phyloP scores from a whole-genome alignment of 2,329 filamentous ascomycete genomes.

The Epichloe gansuensis region DNA sequence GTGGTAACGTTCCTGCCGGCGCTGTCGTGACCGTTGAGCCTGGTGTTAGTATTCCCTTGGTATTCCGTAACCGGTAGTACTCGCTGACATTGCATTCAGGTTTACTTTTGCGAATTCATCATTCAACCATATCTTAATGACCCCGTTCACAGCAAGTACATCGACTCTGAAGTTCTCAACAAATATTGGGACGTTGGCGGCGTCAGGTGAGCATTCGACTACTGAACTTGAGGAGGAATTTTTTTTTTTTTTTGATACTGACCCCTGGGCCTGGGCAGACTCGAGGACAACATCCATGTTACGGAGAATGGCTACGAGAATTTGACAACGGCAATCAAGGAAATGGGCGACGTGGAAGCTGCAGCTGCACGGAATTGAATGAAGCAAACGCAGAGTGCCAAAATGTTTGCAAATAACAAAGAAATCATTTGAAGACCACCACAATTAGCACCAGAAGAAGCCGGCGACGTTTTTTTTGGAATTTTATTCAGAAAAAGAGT shows the following conservation, averaged over 20 bases:
- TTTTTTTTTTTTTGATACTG: not conserved
- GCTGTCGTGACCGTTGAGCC: slow-evolving; percentile 92
- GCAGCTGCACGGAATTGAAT: not conserved
- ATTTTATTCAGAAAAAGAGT: not conserved
- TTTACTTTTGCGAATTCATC: slow-evolving; percentile 88
- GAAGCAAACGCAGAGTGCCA: not conserved
- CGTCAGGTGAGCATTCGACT: slow-evolving; percentile 40
- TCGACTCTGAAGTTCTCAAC: slow-evolving; percentile 60
- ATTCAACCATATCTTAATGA: slow-evolving; percentile 69
- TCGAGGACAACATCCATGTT: slow-evolving; percentile 63
- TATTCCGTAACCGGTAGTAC: not conserved
- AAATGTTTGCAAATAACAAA: not conserved
- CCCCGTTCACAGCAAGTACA: slow-evolving; percentile 60
- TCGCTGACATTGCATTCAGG: slow-evolving; percentile 28
- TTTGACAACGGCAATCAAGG: slow-evolving; percentile 59
- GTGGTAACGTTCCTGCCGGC: slow-evolving; percentile 61
- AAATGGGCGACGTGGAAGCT: slow-evolving; percentile 47
- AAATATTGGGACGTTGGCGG: slow-evolving; percentile 76
- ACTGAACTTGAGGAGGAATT: not conserved
- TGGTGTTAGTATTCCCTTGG: slow-evolving; percentile 43
- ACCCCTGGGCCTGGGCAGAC: slow-evolving; percentile 20
- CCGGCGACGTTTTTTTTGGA: no score
- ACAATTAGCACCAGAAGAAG: no score
- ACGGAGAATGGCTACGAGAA: slow-evolving; percentile 59
- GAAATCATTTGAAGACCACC: not conserved